Conservation (phyloP, 129 eudicot genomes). For the Flaveria robusta region DNA sequence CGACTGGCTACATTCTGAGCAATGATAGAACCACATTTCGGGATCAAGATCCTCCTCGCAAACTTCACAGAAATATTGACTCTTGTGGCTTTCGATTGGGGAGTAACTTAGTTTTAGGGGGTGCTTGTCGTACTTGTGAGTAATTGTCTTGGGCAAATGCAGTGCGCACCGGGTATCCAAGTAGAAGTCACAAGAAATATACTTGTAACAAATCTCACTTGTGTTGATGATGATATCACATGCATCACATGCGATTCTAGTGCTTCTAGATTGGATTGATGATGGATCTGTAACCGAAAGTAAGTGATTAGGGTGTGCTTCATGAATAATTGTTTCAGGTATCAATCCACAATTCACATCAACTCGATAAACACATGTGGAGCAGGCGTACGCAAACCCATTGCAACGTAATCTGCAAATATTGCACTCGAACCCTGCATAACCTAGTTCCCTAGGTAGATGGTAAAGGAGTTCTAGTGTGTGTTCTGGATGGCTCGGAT, state of each 20-base stretch:
- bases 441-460: neutral
- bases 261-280: no score
- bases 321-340: neutral
- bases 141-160: slow-evolving; percentile 20
- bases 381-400: slow-evolving; percentile 20
- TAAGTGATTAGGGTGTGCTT: slow-evolving; percentile 8
- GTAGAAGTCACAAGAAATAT: neutral
- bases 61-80: slow-evolving; percentile 22
- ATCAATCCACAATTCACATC: slow-evolving; percentile 11
- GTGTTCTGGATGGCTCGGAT: slow-evolving; percentile 4
- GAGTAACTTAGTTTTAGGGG: slow-evolving; percentile 16
- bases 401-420: neutral
- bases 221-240: neutral
- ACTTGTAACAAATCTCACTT: neutral
- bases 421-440: neutral
- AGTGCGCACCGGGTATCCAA: neutral
- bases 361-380: neutral
- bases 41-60: slow-evolving; percentile 25
- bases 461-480: neutral
- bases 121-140: slow-evolving; percentile 26
- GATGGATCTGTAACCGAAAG: neutral
- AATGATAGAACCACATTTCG: slow-evolving; percentile 20
- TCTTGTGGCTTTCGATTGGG: slow-evolving; percentile 19
- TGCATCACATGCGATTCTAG: neutral
- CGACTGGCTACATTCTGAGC: slow-evolving; percentile 17